phyloP scores from a whole-genome alignment of 208 protist genomes.

The Phytomonas francai region DNA sequence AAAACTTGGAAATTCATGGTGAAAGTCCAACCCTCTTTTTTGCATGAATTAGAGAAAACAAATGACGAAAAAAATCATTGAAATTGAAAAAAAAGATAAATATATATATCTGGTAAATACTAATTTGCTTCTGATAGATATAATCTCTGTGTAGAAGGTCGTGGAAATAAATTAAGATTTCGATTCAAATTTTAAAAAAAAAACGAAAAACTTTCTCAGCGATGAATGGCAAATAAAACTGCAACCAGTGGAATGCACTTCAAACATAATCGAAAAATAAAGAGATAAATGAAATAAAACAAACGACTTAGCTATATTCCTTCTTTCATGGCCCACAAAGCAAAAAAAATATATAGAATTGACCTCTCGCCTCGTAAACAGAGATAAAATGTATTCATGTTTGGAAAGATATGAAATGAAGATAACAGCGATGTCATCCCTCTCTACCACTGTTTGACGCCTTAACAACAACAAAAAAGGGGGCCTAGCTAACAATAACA shows the following conservation, averaged over 20 bases:
- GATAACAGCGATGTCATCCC: no score
- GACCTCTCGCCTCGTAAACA: background rate
- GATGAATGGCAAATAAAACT: background rate
- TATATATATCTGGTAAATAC: constrained; percentile 1
- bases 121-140: background rate
- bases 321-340: background rate
- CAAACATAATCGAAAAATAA: constrained; percentile 7
- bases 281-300: constrained; percentile 3
- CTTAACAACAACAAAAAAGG: no score
- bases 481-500: no score
- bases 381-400: no score
- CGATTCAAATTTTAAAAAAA: constrained; percentile 11
- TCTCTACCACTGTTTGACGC: no score
- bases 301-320: background rate
- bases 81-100: constrained; percentile 6
- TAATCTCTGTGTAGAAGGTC: background rate
- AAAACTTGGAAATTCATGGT: constrained; percentile 3
- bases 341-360: background rate
- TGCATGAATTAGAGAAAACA: constrained; percentile 6
- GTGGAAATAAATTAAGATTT: constrained; percentile 4
- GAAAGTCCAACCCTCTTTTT: background rate
- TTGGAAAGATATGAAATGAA: no score
- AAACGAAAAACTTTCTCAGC: constrained; percentile 3
- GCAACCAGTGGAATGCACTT: background rate
- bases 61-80: background rate